Evolutionary conservation across 2,329 filamentous ascomycete species (phyloP).

Genomic region (Iodosphaeria phyllophila): DNA sequence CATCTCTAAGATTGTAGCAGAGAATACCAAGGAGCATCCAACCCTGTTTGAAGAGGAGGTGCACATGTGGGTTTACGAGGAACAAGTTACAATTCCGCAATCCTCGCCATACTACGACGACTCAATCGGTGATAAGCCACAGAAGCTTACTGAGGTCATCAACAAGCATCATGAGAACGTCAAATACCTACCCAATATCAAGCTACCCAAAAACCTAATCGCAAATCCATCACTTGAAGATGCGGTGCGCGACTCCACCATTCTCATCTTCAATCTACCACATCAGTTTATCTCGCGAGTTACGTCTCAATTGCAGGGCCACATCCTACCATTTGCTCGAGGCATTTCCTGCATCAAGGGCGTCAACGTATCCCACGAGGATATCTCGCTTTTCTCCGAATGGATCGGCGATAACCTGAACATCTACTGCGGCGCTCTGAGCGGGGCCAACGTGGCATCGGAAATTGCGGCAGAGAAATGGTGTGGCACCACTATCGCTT

Average conservation of each 20-base stretch:
- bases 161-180: constrained; percentile 89
- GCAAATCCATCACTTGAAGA: constrained; percentile 69
- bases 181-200: constrained; percentile 88
- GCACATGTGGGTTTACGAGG: constrained; percentile 98
- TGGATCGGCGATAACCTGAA: constrained; percentile 78
- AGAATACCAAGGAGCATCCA: constrained; percentile 65
- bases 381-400: constrained; percentile 81
- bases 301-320: constrained; percentile 67
- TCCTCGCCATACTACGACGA: constrained; percentile 56
- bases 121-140: constrained; percentile 41
- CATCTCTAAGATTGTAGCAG: constrained; percentile 90
- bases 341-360: constrained; percentile 98
- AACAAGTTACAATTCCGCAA: constrained; percentile 59
- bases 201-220: constrained; percentile 63
- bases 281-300: constrained; percentile 89
- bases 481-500: constrained; percentile 92
- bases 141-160: constrained; percentile 83
- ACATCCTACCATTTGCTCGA: constrained; percentile 80
- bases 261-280: constrained; percentile 89
- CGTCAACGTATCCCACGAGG: constrained; percentile 75
- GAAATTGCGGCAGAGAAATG: constrained; percentile 94
- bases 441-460: constrained; percentile 86
- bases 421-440: constrained; percentile 93
- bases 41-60: constrained; percentile 75
- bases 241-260: constrained; percentile 65